phyloP scores from a whole-genome alignment of 768 basidiomycete genomes.

The Jaapia argillacea region DNA sequence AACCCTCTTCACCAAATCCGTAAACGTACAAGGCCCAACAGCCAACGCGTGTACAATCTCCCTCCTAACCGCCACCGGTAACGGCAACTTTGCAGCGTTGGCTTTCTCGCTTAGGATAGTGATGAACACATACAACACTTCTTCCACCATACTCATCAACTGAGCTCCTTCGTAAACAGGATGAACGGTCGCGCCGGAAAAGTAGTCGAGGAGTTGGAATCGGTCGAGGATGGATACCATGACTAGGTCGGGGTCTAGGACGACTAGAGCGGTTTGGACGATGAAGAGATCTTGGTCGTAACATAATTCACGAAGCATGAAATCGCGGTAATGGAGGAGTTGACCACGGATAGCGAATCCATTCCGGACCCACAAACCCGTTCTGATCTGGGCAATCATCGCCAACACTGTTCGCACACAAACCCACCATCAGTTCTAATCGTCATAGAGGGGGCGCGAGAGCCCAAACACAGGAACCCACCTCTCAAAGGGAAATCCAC shows the following conservation, averaged over 20 bases:
- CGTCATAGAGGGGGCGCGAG: background rate
- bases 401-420: slow-evolving; percentile 46
- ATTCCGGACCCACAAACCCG: slow-evolving; percentile 96
- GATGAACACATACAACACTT: slow-evolving; percentile 81
- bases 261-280: slow-evolving; percentile 74
- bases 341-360: slow-evolving; percentile 94
- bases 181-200: slow-evolving; percentile 54
- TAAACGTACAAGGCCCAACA: slow-evolving; percentile 79
- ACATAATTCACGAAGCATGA: slow-evolving; percentile 89
- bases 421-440: background rate
- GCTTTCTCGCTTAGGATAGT: slow-evolving; percentile 78
- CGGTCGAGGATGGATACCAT: slow-evolving; percentile 85
- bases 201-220: slow-evolving; percentile 75
- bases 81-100: slow-evolving; percentile 58
- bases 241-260: slow-evolving; percentile 70
- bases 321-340: slow-evolving; percentile 91
- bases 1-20: slow-evolving; percentile 84
- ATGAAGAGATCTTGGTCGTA: slow-evolving; percentile 94
- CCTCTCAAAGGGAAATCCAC: slow-evolving; percentile 89
- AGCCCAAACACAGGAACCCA: slow-evolving; percentile 23
- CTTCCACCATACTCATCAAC: slow-evolving; percentile 81
- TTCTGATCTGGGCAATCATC: slow-evolving; percentile 91
- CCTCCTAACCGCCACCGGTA: slow-evolving; percentile 55
- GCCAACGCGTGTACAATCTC: slow-evolving; percentile 90
- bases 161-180: slow-evolving; percentile 60